Evolutionary conservation across 257 asterid genomes (phyloP).

Genomic region (Jaltomata sinuosa): DNA sequence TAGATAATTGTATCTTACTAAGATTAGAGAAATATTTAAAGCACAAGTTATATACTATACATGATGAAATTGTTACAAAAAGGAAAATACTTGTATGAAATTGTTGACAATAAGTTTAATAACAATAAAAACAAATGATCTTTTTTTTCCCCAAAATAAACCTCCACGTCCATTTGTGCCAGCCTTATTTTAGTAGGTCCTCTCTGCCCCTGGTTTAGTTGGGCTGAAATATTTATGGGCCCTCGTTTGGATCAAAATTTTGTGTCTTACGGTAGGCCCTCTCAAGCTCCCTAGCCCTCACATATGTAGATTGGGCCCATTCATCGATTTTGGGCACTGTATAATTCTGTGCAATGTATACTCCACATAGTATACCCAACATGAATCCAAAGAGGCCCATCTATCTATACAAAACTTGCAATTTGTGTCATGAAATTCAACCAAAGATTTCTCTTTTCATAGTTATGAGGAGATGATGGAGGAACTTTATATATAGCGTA

Average conservation of each 20-base stretch:
- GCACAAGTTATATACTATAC: too few species aligned
- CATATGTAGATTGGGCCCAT: slow-evolving; percentile 6
- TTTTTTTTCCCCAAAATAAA: neutral
- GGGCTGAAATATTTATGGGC: neutral
- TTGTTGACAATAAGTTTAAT: neutral
- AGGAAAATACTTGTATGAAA: neutral
- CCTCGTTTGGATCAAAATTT: neutral
- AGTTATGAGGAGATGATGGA: neutral
- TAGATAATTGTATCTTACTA: too few species aligned
- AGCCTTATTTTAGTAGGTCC: neutral
- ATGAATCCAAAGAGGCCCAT: slow-evolving; percentile 14
- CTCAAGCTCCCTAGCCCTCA: slow-evolving; percentile 18
- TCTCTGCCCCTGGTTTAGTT: neutral
- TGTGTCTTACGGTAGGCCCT: slow-evolving; percentile 17
- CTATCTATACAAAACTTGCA: neutral
- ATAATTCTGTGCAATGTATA: slow-evolving; percentile 33
- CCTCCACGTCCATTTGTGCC: neutral
- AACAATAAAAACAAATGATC: neutral
- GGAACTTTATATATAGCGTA: neutral
- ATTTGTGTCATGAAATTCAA: neutral
- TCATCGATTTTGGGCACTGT: slow-evolving; percentile 22
- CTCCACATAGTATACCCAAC: slow-evolving; percentile 29
- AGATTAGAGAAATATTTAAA: too few species aligned
- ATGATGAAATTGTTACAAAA: neutral
- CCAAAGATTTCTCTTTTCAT: neutral